These are phyloP conservation scores for Trametes villosa DNA, from an alignment of 768 basidiomycete species.

Conservation along the genomic window DNA sequence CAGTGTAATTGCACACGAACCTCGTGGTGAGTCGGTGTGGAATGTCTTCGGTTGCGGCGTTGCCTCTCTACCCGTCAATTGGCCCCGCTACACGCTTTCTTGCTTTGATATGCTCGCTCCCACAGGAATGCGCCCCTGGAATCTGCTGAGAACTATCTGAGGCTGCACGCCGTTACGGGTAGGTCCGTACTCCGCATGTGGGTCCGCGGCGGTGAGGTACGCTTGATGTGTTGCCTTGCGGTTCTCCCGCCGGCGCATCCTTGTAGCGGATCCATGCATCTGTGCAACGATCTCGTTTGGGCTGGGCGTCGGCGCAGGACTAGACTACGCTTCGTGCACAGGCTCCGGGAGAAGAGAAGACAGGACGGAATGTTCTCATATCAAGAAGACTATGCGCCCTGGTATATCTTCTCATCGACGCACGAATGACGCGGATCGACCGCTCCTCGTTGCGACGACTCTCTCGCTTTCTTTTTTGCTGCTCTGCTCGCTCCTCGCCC, in stretches of 20 bases:
- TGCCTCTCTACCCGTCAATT: conserved; percentile 9
- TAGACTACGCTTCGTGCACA: neutral
- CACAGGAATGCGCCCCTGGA: conserved; percentile 3
- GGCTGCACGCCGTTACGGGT: neutral
- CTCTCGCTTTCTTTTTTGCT: neutral
- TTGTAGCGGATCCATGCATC: too few species aligned
- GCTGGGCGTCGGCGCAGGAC: neutral
- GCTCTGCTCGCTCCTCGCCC: neutral
- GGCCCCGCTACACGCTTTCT: neutral
- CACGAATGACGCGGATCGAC: too few species aligned
- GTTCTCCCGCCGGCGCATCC: too few species aligned
- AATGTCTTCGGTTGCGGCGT: neutral
- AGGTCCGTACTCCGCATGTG: neutral
- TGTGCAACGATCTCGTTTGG: too few species aligned
- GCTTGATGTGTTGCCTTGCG: too few species aligned
- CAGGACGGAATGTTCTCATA: conserved; percentile 1
- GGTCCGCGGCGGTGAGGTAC: too few species aligned
- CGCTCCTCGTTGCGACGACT: neutral
- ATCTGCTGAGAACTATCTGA: neutral
- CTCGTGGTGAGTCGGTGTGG: neutral
- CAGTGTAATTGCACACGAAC: neutral
- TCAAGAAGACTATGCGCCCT: conserved; percentile 4
- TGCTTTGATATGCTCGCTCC: neutral
- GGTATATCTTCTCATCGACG: conserved; percentile 2
- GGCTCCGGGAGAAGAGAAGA: neutral